These are phyloP conservation scores for Aureoboletus auriporus DNA, from an alignment of 768 basidiomycete genomes.

Conservation along the genomic window DNA sequence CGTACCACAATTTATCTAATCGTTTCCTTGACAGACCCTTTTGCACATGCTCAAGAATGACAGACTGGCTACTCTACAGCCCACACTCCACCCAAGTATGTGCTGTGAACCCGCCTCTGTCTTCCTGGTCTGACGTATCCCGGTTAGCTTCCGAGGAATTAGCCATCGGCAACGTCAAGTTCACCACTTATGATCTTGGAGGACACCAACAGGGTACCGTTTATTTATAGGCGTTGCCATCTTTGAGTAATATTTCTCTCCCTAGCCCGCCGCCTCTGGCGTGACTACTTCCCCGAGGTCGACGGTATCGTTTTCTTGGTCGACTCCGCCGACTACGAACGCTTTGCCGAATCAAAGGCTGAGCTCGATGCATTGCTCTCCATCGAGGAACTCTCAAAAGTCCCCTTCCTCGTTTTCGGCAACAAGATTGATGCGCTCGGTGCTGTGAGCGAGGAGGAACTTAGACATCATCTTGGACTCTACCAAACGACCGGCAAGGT, in stretches of 20 bases:
- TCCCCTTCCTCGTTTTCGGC: slow-evolving; percentile 96
- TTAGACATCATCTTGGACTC: slow-evolving; percentile 90
- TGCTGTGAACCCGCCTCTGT: slow-evolving; percentile 7
- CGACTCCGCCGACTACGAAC: slow-evolving; percentile 95
- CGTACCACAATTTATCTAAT: slow-evolving; percentile 5
- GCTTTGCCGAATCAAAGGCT: slow-evolving; percentile 93
- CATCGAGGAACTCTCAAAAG: slow-evolving; percentile 92
- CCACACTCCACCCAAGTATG: slow-evolving; percentile 96
- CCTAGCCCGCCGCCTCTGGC: slow-evolving; percentile 93
- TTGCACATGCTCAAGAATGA: slow-evolving; percentile 99
- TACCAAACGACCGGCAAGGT: slow-evolving; percentile 99
- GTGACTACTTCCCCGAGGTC: slow-evolving; percentile 99
- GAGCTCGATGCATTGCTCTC: slow-evolving; percentile 94
- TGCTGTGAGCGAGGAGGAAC: slow-evolving; percentile 95
- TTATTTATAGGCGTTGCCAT: too few species aligned
- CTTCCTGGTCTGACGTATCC: slow-evolving; percentile 7
- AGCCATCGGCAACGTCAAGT: slow-evolving; percentile 98
- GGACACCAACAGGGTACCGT: slow-evolving; percentile 88
- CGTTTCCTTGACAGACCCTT: slow-evolving; percentile 58
- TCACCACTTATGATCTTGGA: slow-evolving; percentile 97
- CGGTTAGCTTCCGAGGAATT: slow-evolving; percentile 91
- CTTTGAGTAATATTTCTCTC: neutral
- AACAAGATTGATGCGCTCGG: slow-evolving; percentile 99
- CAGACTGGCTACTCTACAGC: slow-evolving; percentile 93
- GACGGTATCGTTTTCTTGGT: slow-evolving; percentile 98